phyloP scores from a whole-genome alignment of 148 eudicot genomes.

The Diospyros kaki region DNA sequence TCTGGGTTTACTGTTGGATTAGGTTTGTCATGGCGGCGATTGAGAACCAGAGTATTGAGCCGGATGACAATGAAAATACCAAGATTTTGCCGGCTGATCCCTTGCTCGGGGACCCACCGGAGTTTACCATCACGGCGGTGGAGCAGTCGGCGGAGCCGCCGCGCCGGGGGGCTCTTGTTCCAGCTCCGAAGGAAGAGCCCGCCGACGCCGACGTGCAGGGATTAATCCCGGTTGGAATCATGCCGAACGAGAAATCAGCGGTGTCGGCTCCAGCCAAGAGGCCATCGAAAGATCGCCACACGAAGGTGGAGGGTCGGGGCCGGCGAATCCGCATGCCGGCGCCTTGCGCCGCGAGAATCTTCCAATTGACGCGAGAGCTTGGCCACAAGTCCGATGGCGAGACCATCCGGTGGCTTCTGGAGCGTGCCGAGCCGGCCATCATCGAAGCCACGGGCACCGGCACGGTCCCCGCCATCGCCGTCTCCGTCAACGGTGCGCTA shows the following conservation, averaged over 20 bases:
- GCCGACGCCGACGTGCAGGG: constrained; percentile 21
- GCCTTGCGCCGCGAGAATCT: constrained; percentile 81
- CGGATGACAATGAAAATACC: constrained; percentile 8
- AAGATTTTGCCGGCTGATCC: constrained; percentile 26
- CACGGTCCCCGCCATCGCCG: constrained; percentile 89
- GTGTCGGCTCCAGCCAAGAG: constrained; percentile 27
- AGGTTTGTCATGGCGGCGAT: constrained; percentile 24
- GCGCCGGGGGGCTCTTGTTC: constrained; percentile 2
- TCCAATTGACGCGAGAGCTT: constrained; percentile 77
- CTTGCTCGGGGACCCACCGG: constrained; percentile 28
- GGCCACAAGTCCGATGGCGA: constrained; percentile 85
- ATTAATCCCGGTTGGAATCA: constrained; percentile 13
- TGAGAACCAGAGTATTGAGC: constrained; percentile 19
- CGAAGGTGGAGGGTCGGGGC: constrained; percentile 89
- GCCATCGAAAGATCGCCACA: constrained; percentile 82
- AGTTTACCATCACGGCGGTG: constrained; percentile 20
- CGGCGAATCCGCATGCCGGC: constrained; percentile 90
- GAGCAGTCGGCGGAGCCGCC: constrained; percentile 8
- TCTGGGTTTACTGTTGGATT: constrained; percentile 2
- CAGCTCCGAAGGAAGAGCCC: constrained; percentile 51
- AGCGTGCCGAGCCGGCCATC: constrained; percentile 78
- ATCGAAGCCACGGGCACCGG: constrained; percentile 92
- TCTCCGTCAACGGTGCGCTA: constrained; percentile 76
- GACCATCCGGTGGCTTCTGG: constrained; percentile 75
- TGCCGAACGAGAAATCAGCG: background rate